Base-by-base conservation (phyloP, 768 basidiomycete species). In the Hebeloma cylindrosporum region DNA sequence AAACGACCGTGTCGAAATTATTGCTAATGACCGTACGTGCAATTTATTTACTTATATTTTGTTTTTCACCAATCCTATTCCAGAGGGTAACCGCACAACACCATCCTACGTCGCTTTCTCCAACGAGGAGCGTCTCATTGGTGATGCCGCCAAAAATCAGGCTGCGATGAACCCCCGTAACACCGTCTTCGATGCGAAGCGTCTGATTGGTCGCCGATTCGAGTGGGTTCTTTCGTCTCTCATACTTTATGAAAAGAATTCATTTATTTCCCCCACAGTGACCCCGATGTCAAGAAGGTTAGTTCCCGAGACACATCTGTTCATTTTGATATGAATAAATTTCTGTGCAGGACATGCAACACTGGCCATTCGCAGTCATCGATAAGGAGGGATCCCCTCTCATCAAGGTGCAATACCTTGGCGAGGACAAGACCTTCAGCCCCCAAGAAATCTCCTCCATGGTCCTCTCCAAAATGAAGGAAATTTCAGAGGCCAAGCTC, bases 361-460 rank as follows among this genome's bases (percentile, higher is more conserved):
- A 97, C 76, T 99, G 94, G 95, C 95, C 96, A 18, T 98, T 99
- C 70, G 81, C 87, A 68, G 94, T 97, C 60, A 75, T 93, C 56
- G 95, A 96, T 69, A 93, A 89, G 70, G 93, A 96, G 56, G 95
- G 95, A 50, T 95, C 96, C 44, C 96, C 96, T 40, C 72, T 93
- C 72, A 93, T 98, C 77, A 86, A 90, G 75, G 93, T 98, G 54
- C 79, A 92, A 62, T 98, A 99, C 73, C 85, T 96, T 52, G 79
- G 79, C 52, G 94, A 98, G 68, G 88, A 87, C 54, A 97, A 97
- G 75, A 88, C 86, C 47, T 98, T 97, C 78, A 92, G 85, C 59
- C 96, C 92, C 43, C 94, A 94, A 74, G 96, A 99, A 72, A 93
- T 99, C 64, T 99, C 96, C n/a, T 89, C 96, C 53, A 99, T 98